Evolutionary conservation across 2,329 filamentous ascomycete species (phyloP), one percentile per base, ranked within the genome.

Genomic region (Exophiala viscosa): DNA sequence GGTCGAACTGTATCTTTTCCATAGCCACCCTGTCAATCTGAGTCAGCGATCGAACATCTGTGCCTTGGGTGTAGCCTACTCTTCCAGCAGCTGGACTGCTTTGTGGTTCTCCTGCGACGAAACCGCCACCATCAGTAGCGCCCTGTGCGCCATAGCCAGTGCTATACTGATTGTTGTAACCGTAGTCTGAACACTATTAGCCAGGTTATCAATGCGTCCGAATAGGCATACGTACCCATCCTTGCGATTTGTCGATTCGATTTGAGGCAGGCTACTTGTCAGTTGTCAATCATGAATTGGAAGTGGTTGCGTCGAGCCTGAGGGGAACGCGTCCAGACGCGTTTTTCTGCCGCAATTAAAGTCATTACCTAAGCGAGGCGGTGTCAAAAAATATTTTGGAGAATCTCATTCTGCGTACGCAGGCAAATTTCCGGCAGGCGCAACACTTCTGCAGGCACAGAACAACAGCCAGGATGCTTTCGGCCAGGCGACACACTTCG

Each of bases 1-100:
- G 93, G 91, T 40, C 93, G 87, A 47, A 99, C 81, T 15, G 90
- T 91, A 65, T 96, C 90, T 71, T 95, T 88, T 62, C 81, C 79
- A 68, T 87, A 87, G 55, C 62, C 60, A 33, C 53, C 51, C 58
- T 62, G 17, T 9, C 5, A 17, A 23, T 5, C n/a, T 60, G 14
- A 45, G 33, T 62, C 45, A 55, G 34, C 31, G 13, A 13, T 15
- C 60, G 39, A 10, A 20, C 31, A 35, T 40, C 11, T 15, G 15
- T 46, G 23, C 28, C 39, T 39, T 14, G 13, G 17, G 32, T 51
- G 28, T 20, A 17, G 23, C 51, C 38, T 66, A 73, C 72, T 66
- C 68, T 74, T 61, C 69, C 69, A 46, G 66, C 69, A 4, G 71
- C 64, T 20, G 76, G 70, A 70, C 79, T 70, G 68, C 73, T 71